Conservation (phyloP, 495 filamentous ascomycete genomes). For the Neohortaea acidophila region DNA sequence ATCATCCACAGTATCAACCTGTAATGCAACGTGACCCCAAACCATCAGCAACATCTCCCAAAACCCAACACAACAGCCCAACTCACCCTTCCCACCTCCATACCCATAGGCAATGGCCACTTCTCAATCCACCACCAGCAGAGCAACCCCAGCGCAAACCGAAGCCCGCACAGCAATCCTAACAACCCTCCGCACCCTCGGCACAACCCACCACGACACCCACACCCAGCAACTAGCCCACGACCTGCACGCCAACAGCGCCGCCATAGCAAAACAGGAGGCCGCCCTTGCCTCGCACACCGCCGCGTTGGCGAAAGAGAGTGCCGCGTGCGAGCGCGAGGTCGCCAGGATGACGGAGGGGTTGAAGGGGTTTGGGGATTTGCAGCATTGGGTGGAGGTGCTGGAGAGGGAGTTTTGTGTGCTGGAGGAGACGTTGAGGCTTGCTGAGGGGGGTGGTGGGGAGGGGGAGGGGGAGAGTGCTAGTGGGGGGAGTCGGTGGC, state of each 20-base stretch:
- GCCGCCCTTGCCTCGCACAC: constrained; percentile 50
- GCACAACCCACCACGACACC: constrained; percentile 45
- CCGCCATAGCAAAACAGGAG: constrained; percentile 57
- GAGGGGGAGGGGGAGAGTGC: constrained; percentile 17
- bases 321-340: constrained; percentile 50
- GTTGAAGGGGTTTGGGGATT: constrained; percentile 85
- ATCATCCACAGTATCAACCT: no score
- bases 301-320: constrained; percentile 52
- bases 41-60: no score
- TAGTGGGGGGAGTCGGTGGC: constrained; percentile 15
- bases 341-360: constrained; percentile 51
- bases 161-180: constrained; percentile 65
- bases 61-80: no score
- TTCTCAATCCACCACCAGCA: no score
- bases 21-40: no score
- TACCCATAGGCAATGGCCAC: no score
- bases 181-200: constrained; percentile 62
- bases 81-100: no score
- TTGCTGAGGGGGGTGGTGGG: constrained; percentile 42
- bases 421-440: constrained; percentile 68
- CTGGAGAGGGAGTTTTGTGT: constrained; percentile 81
- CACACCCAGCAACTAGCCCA: constrained; percentile 57
- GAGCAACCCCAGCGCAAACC: constrained; percentile 22
- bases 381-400: constrained; percentile 98
- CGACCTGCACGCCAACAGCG: constrained; percentile 59